Percentiles rank a stretch among this genome's conserved stretches.
phyloP scores from a whole-genome alignment of 345 rosid species.

The Carallia pectinifolia region DNA sequence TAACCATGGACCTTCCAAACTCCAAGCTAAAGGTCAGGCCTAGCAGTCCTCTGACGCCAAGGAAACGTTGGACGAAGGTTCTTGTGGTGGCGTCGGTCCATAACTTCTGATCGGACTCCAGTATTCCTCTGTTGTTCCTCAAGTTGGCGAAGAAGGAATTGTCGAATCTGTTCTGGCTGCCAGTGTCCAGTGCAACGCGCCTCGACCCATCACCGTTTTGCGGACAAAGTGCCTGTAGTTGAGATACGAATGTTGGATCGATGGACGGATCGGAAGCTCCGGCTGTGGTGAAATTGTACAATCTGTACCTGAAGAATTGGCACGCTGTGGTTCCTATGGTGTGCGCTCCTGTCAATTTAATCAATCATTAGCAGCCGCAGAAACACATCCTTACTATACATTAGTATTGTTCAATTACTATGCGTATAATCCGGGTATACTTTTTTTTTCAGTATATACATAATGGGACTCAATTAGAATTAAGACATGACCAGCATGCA shows the following conservation, averaged over 20 bases:
- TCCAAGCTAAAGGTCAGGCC: conserved; percentile 10
- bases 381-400: too few species aligned
- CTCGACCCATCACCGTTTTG: conserved; percentile 30
- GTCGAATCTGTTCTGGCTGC: conserved; percentile 47
- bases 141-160: conserved; percentile 46
- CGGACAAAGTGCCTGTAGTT: conserved; percentile 50
- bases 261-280: conserved; percentile 47
- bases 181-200: conserved; percentile 47
- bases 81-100: conserved; percentile 45
- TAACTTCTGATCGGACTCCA: conserved; percentile 53
- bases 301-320: conserved; percentile 41
- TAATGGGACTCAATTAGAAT: too few species aligned
- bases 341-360: conserved; percentile 44
- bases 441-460: too few species aligned
- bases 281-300: conserved; percentile 42
- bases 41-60: conserved; percentile 21
- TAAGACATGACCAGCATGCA: too few species aligned
- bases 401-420: too few species aligned
- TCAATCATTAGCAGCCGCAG: neutral
- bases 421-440: too few species aligned
- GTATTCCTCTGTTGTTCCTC: conserved; percentile 42
- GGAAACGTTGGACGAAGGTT: conserved; percentile 34
- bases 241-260: conserved; percentile 36
- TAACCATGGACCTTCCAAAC: conserved; percentile 43
- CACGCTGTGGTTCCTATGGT: conserved; percentile 64